These are phyloP conservation scores for Rhododendron kiyosumense DNA, from an alignment of 148 eudicot species.

Conservation along the genomic window DNA sequence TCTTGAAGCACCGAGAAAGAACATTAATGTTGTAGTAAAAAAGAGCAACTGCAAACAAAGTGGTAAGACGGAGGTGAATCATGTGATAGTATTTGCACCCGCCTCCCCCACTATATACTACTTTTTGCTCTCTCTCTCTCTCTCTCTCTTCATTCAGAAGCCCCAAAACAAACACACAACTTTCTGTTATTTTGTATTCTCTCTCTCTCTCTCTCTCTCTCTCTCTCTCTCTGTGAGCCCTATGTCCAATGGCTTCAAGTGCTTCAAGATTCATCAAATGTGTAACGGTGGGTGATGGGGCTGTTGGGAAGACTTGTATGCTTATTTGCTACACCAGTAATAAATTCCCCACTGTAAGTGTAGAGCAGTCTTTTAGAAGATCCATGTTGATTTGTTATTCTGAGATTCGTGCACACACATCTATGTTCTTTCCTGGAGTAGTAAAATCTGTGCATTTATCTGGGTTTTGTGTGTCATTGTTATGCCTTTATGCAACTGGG, in stretches of 20 bases:
- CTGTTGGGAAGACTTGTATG: constrained; percentile 88
- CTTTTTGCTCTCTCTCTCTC: neutral
- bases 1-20: neutral
- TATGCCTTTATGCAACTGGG: constrained; percentile 14
- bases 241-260: constrained; percentile 52
- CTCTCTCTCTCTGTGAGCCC: constrained; percentile 1
- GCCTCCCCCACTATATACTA: neutral
- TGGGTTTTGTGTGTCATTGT: constrained; percentile 19
- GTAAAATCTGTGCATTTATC: neutral
- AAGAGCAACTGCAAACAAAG: neutral
- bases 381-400: neutral
- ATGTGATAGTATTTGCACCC: constrained; percentile 30
- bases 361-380: neutral
- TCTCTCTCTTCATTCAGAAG: constrained; percentile 21
- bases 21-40: neutral
- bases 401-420: constrained; percentile 3
- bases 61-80: constrained; percentile 16
- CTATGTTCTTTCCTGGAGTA: neutral
- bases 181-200: neutral
- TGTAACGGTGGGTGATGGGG: constrained; percentile 88
- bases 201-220: neutral
- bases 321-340: constrained; percentile 77
- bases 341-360: constrained; percentile 78
- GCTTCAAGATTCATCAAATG: constrained; percentile 76
- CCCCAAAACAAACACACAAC: neutral